phyloP scores from a whole-genome alignment of 768 basidiomycete genomes.

The Boletus edulis region DNA sequence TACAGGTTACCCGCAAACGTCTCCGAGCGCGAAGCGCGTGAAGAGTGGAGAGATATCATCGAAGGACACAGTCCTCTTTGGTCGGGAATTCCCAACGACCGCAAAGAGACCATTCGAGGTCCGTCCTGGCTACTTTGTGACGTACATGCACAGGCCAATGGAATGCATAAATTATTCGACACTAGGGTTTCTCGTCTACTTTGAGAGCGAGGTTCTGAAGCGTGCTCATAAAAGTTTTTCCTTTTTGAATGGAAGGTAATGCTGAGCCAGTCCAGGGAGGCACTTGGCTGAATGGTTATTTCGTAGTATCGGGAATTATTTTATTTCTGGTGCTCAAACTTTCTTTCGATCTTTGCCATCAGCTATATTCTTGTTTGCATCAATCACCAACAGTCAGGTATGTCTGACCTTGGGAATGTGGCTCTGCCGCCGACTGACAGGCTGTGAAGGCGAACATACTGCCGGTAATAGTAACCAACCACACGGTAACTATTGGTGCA shows the following conservation, averaged over 20 bases:
- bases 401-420: conserved; percentile 15
- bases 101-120: conserved; percentile 92
- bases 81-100: conserved; percentile 82
- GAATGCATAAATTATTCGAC: background rate
- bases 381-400: conserved; percentile 78
- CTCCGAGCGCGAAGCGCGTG: conserved; percentile 74
- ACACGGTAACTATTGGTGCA: conserved; percentile 93
- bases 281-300: background rate
- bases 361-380: conserved; percentile 91
- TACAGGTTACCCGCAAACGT: conserved; percentile 71
- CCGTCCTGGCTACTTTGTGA: conserved; percentile 11
- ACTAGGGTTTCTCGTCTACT: conserved; percentile 87
- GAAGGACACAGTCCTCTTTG: conserved; percentile 83
- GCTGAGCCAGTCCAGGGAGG: background rate
- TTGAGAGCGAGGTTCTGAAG: conserved; percentile 83
- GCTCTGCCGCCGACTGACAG: conserved; percentile 10
- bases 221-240: conserved; percentile 94
- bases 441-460: conserved; percentile 66
- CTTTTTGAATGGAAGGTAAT: conserved; percentile 84
- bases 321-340: conserved; percentile 82
- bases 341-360: conserved; percentile 93
- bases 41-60: conserved; percentile 90
- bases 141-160: background rate
- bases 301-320: conserved; percentile 82
- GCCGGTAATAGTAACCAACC: conserved; percentile 90